A percentile compares a stretch with the other conserved stretches of the same genome.
These are phyloP conservation scores for Hypoxylon intermedium DNA, from an alignment of 495 filamentous ascomycete genomes.

Conservation along the genomic window DNA sequence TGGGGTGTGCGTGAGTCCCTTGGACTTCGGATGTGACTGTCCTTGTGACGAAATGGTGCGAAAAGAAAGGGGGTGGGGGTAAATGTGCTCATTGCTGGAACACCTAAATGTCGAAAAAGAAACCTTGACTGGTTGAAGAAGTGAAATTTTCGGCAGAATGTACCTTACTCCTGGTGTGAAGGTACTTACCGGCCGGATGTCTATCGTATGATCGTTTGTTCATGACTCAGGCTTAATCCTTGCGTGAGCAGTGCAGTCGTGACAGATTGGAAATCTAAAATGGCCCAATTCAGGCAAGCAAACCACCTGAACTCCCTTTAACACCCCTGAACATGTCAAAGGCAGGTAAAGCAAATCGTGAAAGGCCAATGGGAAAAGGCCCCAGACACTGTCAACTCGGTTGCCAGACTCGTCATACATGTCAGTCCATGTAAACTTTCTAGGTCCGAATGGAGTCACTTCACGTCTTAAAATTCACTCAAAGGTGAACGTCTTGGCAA, in stretches of 20 bases:
- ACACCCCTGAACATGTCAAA: too few relatives aligned
- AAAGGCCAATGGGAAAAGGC: too few relatives aligned
- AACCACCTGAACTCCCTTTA: too few relatives aligned
- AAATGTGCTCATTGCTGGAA: not conserved
- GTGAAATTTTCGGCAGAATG: not conserved
- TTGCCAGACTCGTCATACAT: too few relatives aligned
- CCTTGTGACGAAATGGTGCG: not conserved
- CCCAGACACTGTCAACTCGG: too few relatives aligned
- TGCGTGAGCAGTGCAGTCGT: too few relatives aligned
- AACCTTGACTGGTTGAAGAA: too few relatives aligned
- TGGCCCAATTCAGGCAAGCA: too few relatives aligned
- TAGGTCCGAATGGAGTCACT: not conserved
- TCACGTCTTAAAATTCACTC: not conserved
- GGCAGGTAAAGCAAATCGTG: too few relatives aligned
- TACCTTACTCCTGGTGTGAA: too few relatives aligned
- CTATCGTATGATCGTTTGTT: not conserved
- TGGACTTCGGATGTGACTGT: not conserved
- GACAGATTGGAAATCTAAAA: too few relatives aligned
- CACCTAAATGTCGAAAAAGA: not conserved
- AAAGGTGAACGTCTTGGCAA: constrained; percentile 11
- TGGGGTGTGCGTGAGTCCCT: too few relatives aligned
- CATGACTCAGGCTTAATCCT: not conserved
- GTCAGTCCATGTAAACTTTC: not conserved
- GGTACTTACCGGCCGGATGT: not conserved
- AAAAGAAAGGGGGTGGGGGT: not conserved